Evolutionary conservation across 225 moss, liverwort and hornwort genomes (phyloP).

Genomic region (Polytrichum formosum): DNA sequence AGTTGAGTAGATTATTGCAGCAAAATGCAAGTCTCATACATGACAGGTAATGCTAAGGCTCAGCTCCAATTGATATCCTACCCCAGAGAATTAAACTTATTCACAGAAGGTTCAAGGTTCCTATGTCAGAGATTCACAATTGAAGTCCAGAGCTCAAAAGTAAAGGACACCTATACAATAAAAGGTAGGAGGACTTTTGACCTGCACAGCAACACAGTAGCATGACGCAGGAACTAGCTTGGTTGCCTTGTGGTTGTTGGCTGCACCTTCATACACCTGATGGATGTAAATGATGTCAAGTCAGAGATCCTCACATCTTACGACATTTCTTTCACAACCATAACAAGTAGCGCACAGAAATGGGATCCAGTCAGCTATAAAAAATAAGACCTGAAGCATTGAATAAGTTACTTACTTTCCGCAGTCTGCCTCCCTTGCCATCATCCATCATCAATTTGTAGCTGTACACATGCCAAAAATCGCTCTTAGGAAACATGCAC

Average conservation of each 20-base stretch:
- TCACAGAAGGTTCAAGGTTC: too few species aligned
- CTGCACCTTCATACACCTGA: slow-evolving; percentile 40
- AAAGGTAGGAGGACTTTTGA: not conserved
- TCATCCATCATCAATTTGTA: slow-evolving; percentile 47
- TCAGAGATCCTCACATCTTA: not conserved
- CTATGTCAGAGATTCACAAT: too few species aligned
- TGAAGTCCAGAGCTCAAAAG: too few species aligned
- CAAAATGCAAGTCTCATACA: too few species aligned
- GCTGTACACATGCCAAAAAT: slow-evolving; percentile 26
- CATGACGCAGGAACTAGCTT: slow-evolving; percentile 33
- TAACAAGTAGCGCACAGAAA: not conserved
- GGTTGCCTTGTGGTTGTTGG: slow-evolving; percentile 27
- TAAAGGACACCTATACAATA: too few species aligned
- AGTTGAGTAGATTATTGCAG: not conserved
- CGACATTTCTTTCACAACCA: too few species aligned
- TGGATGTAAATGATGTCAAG: not conserved
- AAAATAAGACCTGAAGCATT: not conserved
- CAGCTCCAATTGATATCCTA: too few species aligned
- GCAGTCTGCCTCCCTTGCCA: slow-evolving; percentile 33
- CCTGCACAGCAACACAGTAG: slow-evolving; percentile 47
- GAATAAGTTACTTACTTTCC: slow-evolving; percentile 12
- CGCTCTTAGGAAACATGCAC: not conserved
- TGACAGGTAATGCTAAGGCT: too few species aligned
- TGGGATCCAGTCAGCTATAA: not conserved
- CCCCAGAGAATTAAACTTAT: too few species aligned